These are phyloP conservation scores for Eucalyptus cloeziana DNA, from an alignment of 345 rosid genomes.

Conservation along the genomic window DNA sequence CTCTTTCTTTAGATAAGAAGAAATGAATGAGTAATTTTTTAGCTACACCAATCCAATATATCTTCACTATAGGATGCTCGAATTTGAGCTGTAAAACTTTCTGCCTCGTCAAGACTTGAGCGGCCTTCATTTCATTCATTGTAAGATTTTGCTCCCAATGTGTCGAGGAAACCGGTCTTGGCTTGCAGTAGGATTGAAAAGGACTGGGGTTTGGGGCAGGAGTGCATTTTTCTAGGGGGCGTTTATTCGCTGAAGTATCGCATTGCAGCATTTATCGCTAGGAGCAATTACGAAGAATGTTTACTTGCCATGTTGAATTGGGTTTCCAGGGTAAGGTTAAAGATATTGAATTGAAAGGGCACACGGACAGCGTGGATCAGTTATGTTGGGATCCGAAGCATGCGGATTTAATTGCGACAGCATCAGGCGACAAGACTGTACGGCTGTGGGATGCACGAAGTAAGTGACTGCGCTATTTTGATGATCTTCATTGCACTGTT, in stretches of 20 bases:
- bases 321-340: slow-evolving; percentile 66
- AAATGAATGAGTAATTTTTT: neutral
- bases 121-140: neutral
- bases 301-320: neutral
- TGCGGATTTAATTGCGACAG: slow-evolving; percentile 87
- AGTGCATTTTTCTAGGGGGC: neutral
- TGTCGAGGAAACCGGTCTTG: neutral
- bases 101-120: neutral
- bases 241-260: neutral
- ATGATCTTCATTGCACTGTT: neutral
- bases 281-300: neutral
- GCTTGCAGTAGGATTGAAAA: neutral
- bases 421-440: slow-evolving; percentile 97
- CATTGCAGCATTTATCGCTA: neutral
- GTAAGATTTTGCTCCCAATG: neutral
- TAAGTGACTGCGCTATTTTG: slow-evolving; percentile 20
- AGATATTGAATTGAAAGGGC: slow-evolving; percentile 91
- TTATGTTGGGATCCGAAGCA: slow-evolving; percentile 99
- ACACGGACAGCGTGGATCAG: slow-evolving; percentile 98
- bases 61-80: neutral
- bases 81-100: neutral
- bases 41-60: neutral
- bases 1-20: neutral
- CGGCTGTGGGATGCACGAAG: slow-evolving; percentile 99
- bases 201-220: neutral